Evolutionary conservation across 2,329 filamentous ascomycete genomes (phyloP), one percentile per base, ranked within the genome.

Genomic region (Huntiella omanensis): DNA sequence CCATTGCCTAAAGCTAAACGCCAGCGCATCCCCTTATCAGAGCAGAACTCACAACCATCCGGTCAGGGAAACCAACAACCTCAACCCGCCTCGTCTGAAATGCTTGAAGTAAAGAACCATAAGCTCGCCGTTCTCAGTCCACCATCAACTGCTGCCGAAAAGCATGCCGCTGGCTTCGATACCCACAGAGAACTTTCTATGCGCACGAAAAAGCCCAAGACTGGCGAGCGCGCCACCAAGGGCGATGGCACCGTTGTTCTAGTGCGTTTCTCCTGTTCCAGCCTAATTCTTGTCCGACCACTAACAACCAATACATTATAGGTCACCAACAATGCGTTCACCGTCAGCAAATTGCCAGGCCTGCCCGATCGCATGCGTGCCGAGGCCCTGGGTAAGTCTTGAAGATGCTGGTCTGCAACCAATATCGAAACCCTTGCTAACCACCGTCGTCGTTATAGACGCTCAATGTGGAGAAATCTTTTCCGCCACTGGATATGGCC

Each of bases 261-360:
- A 62, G 79, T 83, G 64, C 47, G 70, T 60, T 15, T n/a, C 43
- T 33, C 11, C 35, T 5, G 19, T 33, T 35, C 49, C 47, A 34
- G 34, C 10, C 15, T 40, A 8, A 19, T 47, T 19, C 4, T 28
- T 28, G n/a, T 28, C 22, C 22, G 22, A 28, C 22, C 22, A 28
- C 22, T 28, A 10, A 28, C 22, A 28, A 8, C 22, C 22, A 28
- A 28, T 28, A 28, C 45, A n/a, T 34, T 33, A 11, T 50, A 92
- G 82, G 84, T 83, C 35, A 84, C 77, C 57, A 94, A 83, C 56
- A 77, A 79, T 58, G 83, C 83, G 52, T 95, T 91, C 59, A 80
- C 74, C 38, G 83, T 93, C 52, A 83, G 81, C 61, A 86, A 87
- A 60, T 71, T 95, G 32, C 83, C 83, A 48, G 78, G 82, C 47